These are phyloP conservation scores for Coniochaeta sp. DNA, from an alignment of 2,329 filamentous ascomycete species.

Conservation along the genomic window DNA sequence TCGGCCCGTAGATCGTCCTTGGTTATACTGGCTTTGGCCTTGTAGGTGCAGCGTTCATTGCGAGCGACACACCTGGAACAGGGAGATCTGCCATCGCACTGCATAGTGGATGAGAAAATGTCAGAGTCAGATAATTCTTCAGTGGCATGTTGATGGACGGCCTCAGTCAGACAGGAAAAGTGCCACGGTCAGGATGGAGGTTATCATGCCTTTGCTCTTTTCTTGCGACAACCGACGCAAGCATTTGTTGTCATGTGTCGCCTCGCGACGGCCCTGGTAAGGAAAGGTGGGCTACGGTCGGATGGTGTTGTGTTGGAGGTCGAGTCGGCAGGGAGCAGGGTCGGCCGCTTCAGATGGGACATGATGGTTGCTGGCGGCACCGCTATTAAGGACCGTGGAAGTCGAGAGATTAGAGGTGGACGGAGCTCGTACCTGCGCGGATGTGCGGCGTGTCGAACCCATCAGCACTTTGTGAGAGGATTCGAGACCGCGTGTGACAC, in stretches of 20 bases:
- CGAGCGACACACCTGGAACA: neutral
- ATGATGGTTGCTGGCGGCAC: neutral
- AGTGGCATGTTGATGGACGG: neutral
- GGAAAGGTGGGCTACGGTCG: neutral
- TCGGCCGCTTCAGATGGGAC: neutral
- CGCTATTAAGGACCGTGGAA: neutral
- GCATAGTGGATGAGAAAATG: neutral
- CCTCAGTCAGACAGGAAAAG: no score
- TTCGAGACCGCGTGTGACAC: no score
- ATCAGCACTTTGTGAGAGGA: no score
- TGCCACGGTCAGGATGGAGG: no score
- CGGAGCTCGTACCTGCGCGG: no score
- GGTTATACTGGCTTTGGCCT: neutral
- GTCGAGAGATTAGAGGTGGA: no score
- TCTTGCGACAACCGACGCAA: neutral
- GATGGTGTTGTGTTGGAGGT: neutral
- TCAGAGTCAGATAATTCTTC: neutral
- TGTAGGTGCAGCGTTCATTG: neutral
- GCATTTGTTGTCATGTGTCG: neutral
- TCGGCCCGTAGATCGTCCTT: neutral
- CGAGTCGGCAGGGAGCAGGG: neutral
- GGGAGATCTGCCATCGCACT: neutral
- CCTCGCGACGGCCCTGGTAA: neutral
- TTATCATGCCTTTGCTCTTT: conserved; percentile 1
- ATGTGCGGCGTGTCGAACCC: no score